phyloP scores from a whole-genome alignment of 2,329 filamentous ascomycete species.

The Hymenoscyphus linearis region DNA sequence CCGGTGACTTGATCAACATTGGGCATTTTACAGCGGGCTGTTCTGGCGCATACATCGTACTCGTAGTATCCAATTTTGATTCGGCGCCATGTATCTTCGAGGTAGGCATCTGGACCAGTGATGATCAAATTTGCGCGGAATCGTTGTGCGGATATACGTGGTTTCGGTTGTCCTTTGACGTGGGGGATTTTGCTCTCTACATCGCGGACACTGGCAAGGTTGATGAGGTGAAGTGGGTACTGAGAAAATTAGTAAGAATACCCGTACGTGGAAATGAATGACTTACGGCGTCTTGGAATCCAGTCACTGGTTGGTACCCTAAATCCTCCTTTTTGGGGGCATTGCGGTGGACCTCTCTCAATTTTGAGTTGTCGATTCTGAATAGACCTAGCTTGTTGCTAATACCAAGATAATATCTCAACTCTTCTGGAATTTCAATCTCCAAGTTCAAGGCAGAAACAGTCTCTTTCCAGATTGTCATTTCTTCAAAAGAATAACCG shows the following conservation, averaged over 20 bases:
- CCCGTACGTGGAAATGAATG: neutral
- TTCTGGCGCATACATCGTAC: slow-evolving; percentile 58
- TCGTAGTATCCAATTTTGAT: slow-evolving; percentile 48
- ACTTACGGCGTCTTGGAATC: slow-evolving; percentile 66
- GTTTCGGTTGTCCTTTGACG: slow-evolving; percentile 41
- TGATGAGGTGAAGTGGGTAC: slow-evolving; percentile 68
- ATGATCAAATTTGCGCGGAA: slow-evolving; percentile 72
- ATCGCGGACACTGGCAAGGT: slow-evolving; percentile 56
- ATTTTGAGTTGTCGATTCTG: slow-evolving; percentile 53
- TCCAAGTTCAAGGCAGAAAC: slow-evolving; percentile 51
- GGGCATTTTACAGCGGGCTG: slow-evolving; percentile 64
- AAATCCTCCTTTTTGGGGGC: slow-evolving; percentile 53
- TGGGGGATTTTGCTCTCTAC: slow-evolving; percentile 52
- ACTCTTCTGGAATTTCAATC: slow-evolving; percentile 54
- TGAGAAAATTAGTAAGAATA: slow-evolving; percentile 31
- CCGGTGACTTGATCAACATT: slow-evolving; percentile 56
- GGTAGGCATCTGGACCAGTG: slow-evolving; percentile 57
- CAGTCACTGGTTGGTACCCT: slow-evolving; percentile 59
- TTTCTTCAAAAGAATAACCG: slow-evolving; percentile 54
- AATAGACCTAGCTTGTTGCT: slow-evolving; percentile 63
- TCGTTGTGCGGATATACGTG: slow-evolving; percentile 53
- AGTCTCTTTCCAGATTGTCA: slow-evolving; percentile 61
- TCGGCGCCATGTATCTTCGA: slow-evolving; percentile 65
- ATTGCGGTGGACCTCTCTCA: slow-evolving; percentile 54
- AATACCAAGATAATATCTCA: slow-evolving; percentile 61